These are phyloP conservation scores for Mychonastes homosphaera DNA, from an alignment of 139 green algal genomes.

Conservation along the genomic window DNA sequence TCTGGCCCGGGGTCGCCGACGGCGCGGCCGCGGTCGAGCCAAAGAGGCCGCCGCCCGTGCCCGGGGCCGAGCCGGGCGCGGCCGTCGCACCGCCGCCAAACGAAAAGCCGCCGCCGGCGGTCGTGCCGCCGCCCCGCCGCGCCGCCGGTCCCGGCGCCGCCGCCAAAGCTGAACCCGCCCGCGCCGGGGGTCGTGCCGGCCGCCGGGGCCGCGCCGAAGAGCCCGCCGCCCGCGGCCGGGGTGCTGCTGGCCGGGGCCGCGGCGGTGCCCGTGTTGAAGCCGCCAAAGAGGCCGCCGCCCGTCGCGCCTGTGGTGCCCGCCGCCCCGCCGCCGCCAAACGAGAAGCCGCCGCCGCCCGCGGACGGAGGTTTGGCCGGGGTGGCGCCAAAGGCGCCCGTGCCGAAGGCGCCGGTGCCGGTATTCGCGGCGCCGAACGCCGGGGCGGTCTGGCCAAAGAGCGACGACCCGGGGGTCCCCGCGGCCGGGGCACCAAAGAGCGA, in stretches of 20 bases:
- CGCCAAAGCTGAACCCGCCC: not conserved
- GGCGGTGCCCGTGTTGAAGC: slow-evolving; percentile 9
- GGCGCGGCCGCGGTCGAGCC: too few relatives aligned
- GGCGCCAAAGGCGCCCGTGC: slow-evolving; percentile 9
- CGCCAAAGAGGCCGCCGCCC: slow-evolving; percentile 11
- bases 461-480: not conserved
- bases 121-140: not conserved
- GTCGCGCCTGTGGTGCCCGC: slow-evolving; percentile 16
- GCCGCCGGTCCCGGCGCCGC: not conserved
- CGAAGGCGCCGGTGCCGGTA: slow-evolving; percentile 6
- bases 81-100: not conserved
- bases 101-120: not conserved
- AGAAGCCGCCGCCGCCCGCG: not conserved
- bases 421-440: slow-evolving; percentile 15
- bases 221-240: not conserved
- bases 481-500: not conserved
- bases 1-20: too few relatives aligned
- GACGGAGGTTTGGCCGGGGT: not conserved
- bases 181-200: not conserved
- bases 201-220: not conserved
- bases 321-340: not conserved
- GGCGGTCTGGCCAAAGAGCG: not conserved
- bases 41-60: too few relatives aligned
- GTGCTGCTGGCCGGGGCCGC: not conserved
- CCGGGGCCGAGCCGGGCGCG: too few relatives aligned